phyloP scores from a whole-genome alignment of 768 basidiomycete genomes.

The Lactarius trivialis region DNA sequence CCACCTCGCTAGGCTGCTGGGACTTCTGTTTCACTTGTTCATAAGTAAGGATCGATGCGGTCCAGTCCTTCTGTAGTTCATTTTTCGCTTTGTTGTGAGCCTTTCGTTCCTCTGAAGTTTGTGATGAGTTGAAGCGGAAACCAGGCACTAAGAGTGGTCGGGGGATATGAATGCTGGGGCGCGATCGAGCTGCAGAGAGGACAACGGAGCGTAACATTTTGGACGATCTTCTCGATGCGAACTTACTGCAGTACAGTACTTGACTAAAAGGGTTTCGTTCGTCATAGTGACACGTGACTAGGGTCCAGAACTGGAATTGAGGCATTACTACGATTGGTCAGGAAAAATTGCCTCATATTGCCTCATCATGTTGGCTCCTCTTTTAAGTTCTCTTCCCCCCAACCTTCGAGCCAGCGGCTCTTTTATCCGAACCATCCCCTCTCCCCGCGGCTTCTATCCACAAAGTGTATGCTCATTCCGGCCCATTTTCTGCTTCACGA shows the following conservation, averaged over 20 bases:
- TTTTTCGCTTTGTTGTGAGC: slow-evolving; percentile 35
- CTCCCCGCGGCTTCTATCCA: not conserved
- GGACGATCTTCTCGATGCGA: not conserved
- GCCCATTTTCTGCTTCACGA: not conserved
- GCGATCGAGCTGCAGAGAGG: not conserved
- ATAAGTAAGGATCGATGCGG: slow-evolving; percentile 63
- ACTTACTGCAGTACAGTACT: not conserved
- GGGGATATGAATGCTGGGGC: not conserved
- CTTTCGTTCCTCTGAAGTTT: slow-evolving; percentile 29
- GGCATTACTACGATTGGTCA: slow-evolving; percentile 15
- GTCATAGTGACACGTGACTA: slow-evolving; percentile 1
- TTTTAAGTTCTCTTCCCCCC: not conserved
- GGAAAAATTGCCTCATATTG: slow-evolving; percentile 18
- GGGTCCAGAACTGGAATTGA: not conserved
- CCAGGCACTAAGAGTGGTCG: slow-evolving; percentile 3
- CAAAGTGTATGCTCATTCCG: not conserved
- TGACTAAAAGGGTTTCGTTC: not conserved
- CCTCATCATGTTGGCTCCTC: not conserved
- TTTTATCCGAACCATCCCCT: not conserved
- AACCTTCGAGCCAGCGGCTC: not conserved
- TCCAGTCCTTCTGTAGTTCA: slow-evolving; percentile 64
- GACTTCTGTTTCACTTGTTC: slow-evolving; percentile 78
- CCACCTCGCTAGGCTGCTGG: slow-evolving; percentile 61
- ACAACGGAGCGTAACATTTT: not conserved
- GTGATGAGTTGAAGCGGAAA: slow-evolving; percentile 18